Evolutionary conservation across 2,329 filamentous ascomycete genomes (phyloP), one percentile per base, ranked within the genome.

Genomic region (Microcyclosporella mali): DNA sequence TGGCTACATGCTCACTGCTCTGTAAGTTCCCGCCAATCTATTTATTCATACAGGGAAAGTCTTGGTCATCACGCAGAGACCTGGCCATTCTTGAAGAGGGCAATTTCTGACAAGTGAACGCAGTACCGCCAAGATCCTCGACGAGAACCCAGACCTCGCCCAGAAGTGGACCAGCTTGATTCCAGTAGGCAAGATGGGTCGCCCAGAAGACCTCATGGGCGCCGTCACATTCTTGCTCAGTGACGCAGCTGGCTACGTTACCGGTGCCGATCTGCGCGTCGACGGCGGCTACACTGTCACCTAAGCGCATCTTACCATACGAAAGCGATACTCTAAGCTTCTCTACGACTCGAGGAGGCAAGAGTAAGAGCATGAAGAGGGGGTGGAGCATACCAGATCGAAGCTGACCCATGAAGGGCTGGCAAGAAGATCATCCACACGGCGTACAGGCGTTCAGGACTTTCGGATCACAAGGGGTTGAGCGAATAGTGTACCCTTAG

Each of bases 1-100:
- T 0, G 90, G 92, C 33, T 97, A 97, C 69, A 97, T 97, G 90
- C 72, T 95, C 54, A 95, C 90, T 12, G 85, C 88, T 45, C 70
- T 95, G 85, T 90, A 74, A 78, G 84, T 70, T 8, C 7, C 33
- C 33, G 16, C 10, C 15, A 32, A n/a, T 16, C 21, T 19, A n/a
- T n/a, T n/a, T n/a, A n/a, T n/a, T n/a, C n/a, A n/a, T n/a, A n/a
- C n/a, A n/a, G n/a, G n/a, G n/a, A n/a, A n/a, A n/a, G n/a, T n/a
- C n/a, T n/a, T n/a, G n/a, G n/a, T n/a, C n/a, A n/a, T n/a, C 8
- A 15, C 17, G 8, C 8, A 2, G 12, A 16, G n/a, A 12, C 28
- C 8, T 9, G n/a, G 28, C 28, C 8, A 8, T 8, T 29, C 28
- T 29, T 29, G 9, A 29, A 25, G 4, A 12, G 18, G 6, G 2